phyloP scores from a whole-genome alignment of 1,284 basidiomycete genomes.

The Moesziomyces aphidis region DNA sequence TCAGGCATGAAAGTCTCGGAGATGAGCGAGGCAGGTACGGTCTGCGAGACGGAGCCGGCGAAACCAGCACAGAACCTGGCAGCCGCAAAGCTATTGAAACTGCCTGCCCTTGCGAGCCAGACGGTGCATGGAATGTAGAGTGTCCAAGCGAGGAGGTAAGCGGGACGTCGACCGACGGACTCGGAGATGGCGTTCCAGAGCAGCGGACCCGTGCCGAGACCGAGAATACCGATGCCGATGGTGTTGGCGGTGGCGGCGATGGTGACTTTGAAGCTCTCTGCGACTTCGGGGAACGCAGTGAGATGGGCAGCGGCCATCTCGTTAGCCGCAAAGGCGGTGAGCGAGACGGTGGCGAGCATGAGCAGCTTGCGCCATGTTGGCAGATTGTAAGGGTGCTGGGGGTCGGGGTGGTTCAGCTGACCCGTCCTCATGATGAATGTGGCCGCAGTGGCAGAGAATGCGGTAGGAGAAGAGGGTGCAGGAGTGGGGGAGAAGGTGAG shows the following conservation, averaged over 20 bases:
- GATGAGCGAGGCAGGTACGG: conserved; percentile 46
- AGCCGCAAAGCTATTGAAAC: conserved; percentile 46
- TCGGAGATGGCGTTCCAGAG: conserved; percentile 57
- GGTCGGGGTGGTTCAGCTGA: conserved; percentile 40
- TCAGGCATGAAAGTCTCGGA: conserved; percentile 55
- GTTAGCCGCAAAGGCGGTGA: conserved; percentile 63
- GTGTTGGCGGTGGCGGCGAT: conserved; percentile 64
- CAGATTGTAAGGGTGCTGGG: conserved; percentile 54
- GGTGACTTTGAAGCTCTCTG: conserved; percentile 50
- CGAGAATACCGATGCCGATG: conserved; percentile 68
- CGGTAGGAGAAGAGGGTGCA: not conserved
- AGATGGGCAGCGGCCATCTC: conserved; percentile 58
- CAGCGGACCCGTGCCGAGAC: conserved; percentile 67
- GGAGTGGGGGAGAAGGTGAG: not conserved
- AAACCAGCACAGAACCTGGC: conserved; percentile 55
- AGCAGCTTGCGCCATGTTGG: conserved; percentile 59
- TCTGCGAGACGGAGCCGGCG: conserved; percentile 31
- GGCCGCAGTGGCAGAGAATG: not conserved
- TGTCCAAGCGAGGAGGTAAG: conserved; percentile 66
- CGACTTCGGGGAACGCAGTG: conserved; percentile 53
- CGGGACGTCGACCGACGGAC: conserved; percentile 65
- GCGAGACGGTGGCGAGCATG: conserved; percentile 59
- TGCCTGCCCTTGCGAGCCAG: conserved; percentile 63
- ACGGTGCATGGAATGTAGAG: conserved; percentile 66
- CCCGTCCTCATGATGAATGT: conserved; percentile 22